phyloP scores from a whole-genome alignment of 1,284 basidiomycete genomes.

The Ganoderma resinaceum region DNA sequence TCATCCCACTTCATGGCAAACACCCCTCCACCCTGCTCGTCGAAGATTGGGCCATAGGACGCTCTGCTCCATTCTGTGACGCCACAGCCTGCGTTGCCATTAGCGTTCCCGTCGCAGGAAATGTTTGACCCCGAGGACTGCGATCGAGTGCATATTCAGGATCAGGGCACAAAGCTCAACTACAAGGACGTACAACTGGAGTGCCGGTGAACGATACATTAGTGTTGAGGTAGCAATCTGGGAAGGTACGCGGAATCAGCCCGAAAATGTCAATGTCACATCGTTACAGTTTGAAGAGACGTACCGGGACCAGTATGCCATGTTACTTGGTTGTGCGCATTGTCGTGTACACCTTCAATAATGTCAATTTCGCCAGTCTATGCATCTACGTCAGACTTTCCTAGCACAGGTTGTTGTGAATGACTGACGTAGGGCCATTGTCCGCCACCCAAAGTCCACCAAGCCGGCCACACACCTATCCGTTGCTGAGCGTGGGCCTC shows the following conservation, averaged over 20 bases:
- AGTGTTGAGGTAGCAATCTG: constrained; percentile 54
- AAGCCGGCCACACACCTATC: constrained; percentile 71
- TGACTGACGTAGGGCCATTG: constrained; percentile 60
- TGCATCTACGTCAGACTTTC: constrained; percentile 9
- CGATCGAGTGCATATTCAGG: neutral
- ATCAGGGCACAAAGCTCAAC: neutral
- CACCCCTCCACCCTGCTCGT: constrained; percentile 75
- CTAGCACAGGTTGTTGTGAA: neutral
- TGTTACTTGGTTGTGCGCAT: constrained; percentile 78
- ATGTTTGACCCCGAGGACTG: constrained; percentile 50
- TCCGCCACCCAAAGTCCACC: constrained; percentile 63
- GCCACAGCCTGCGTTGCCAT: constrained; percentile 71
- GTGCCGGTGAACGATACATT: constrained; percentile 63
- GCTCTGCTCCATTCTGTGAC: constrained; percentile 73
- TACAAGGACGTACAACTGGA: constrained; percentile 51
- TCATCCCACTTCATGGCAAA: constrained; percentile 84
- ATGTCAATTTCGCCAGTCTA: constrained; percentile 84
- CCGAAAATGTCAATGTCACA: neutral
- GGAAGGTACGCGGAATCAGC: constrained; percentile 1
- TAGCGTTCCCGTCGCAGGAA: constrained; percentile 59
- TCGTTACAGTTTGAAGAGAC: constrained; percentile 17
- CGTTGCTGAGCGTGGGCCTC: neutral
- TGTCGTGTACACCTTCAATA: constrained; percentile 80
- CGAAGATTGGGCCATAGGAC: constrained; percentile 77
- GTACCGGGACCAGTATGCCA: constrained; percentile 70